These are phyloP conservation scores for Daldinia sp. DNA, from an alignment of 2,329 filamentous ascomycete genomes.

Conservation along the genomic window DNA sequence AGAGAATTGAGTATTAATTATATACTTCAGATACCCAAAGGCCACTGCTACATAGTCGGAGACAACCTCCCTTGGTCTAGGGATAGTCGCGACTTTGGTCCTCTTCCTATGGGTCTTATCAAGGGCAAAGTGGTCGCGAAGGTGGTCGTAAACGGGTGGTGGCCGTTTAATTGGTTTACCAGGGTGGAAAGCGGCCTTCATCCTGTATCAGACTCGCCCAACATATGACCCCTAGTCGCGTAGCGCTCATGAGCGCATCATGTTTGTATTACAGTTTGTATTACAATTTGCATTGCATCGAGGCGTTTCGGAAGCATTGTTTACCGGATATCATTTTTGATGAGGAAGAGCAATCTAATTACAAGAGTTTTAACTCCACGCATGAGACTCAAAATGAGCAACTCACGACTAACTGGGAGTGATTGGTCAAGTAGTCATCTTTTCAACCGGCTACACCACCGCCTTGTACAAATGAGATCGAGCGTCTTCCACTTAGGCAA, in stretches of 20 bases:
- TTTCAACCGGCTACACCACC: conserved; percentile 22
- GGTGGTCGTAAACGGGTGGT: conserved; percentile 45
- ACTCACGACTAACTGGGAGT: conserved; percentile 14
- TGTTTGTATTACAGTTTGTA: conserved; percentile 25
- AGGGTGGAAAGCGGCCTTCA: conserved; percentile 57
- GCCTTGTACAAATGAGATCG: conserved; percentile 37
- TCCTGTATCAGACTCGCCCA: conserved; percentile 11
- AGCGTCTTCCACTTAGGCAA: conserved; percentile 15
- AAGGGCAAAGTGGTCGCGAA: conserved; percentile 80
- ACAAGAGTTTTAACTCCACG: conserved; percentile 37
- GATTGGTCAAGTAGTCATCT: conserved; percentile 17
- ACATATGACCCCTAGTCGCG: not conserved
- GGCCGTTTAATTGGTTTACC: conserved; percentile 60
- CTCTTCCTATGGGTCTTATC: conserved; percentile 84
- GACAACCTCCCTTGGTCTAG: conserved; percentile 86
- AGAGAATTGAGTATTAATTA: not conserved
- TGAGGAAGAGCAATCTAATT: conserved; percentile 43
- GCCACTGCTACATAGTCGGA: conserved; percentile 90
- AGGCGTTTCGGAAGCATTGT: conserved; percentile 20
- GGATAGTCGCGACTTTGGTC: conserved; percentile 87
- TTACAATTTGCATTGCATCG: conserved; percentile 18
- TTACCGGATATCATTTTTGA: conserved; percentile 42
- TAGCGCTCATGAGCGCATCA: not conserved
- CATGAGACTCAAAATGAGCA: conserved; percentile 14
- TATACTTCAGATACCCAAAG: conserved; percentile 76